These are phyloP conservation scores for Pythium volutum DNA, from an alignment of 352 stramenopile species.

Conservation along the genomic window DNA sequence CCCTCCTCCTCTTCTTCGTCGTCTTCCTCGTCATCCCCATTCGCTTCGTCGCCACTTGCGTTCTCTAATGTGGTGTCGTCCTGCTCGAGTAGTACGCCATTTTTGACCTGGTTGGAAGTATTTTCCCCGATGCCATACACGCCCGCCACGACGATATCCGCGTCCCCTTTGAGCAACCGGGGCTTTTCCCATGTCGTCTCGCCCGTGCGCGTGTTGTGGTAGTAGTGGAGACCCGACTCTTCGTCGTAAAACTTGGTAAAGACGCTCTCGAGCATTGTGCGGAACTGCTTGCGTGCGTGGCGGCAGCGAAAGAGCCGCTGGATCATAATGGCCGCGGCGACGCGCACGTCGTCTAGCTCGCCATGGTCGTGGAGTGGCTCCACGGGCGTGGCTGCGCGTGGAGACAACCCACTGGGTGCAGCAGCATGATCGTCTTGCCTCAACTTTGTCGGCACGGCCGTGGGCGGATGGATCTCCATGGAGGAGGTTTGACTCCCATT, in stretches of 20 bases:
- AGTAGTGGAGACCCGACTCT: constrained; percentile 63
- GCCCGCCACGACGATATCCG: constrained; percentile 45
- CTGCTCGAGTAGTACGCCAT: background rate
- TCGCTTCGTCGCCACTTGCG: constrained; percentile 19
- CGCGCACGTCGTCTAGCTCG: constrained; percentile 21
- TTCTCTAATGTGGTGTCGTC: constrained; percentile 20
- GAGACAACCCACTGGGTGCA: background rate
- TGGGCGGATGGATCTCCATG: background rate
- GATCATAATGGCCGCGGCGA: constrained; percentile 33
- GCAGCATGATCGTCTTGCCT: background rate
- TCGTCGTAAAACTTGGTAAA: constrained; percentile 75
- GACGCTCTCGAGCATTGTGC: constrained; percentile 45
- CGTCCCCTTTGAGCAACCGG: constrained; percentile 37
- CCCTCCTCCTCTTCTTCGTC: constrained; percentile 19
- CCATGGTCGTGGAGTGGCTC: constrained; percentile 18
- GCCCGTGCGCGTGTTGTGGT: constrained; percentile 63
- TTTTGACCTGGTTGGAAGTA: constrained; percentile 9
- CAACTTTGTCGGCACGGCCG: background rate
- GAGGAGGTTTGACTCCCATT: too few relatives aligned
- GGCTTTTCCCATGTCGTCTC: constrained; percentile 80
- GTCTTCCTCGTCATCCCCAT: constrained; percentile 5
- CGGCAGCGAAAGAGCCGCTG: constrained; percentile 64
- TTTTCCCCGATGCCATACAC: constrained; percentile 1
- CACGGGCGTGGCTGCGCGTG: constrained; percentile 22
- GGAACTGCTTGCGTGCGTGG: constrained; percentile 39